Evolutionary conservation across 2,329 filamentous ascomycete species (phyloP).

Genomic region (Coniochaeta ligniaria): DNA sequence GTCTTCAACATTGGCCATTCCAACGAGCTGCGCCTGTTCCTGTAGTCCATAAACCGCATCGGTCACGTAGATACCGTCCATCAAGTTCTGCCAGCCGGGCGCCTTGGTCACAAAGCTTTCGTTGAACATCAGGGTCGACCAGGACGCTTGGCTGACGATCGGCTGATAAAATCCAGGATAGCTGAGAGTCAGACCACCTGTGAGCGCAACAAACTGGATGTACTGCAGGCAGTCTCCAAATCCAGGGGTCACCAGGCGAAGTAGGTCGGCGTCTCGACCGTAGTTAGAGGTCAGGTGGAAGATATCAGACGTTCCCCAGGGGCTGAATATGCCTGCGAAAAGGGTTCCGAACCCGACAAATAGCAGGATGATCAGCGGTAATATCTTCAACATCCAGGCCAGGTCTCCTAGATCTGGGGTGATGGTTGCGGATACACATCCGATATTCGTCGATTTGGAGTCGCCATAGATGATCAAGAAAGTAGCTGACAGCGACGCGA

Average conservation of each 20-base stretch:
- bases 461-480: slow-evolving; percentile 74
- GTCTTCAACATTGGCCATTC: slow-evolving; percentile 68
- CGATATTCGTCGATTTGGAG: slow-evolving; percentile 52
- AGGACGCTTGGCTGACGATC: slow-evolving; percentile 76
- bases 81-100: slow-evolving; percentile 56
- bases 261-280: slow-evolving; percentile 83
- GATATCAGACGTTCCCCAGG: slow-evolving; percentile 85
- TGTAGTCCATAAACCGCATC: slow-evolving; percentile 76
- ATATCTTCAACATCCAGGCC: slow-evolving; percentile 61
- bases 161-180: slow-evolving; percentile 96
- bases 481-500: slow-evolving; percentile 71
- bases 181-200: slow-evolving; percentile 76
- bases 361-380: slow-evolving; percentile 72
- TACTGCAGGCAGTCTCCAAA: slow-evolving; percentile 97
- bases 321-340: slow-evolving; percentile 79
- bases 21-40: slow-evolving; percentile 70
- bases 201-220: slow-evolving; percentile 85
- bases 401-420: slow-evolving; percentile 76
- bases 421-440: slow-evolving; percentile 73
- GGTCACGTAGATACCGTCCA: slow-evolving; percentile 81
- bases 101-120: slow-evolving; percentile 72
- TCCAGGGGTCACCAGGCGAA: slow-evolving; percentile 88
- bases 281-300: slow-evolving; percentile 99
- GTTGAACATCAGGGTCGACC: slow-evolving; percentile 92
- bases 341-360: slow-evolving; percentile 77